Evolutionary conservation across 331 rosid species (phyloP), one percentile per base, ranked within the genome.

Genomic region (Malus hybrid): DNA sequence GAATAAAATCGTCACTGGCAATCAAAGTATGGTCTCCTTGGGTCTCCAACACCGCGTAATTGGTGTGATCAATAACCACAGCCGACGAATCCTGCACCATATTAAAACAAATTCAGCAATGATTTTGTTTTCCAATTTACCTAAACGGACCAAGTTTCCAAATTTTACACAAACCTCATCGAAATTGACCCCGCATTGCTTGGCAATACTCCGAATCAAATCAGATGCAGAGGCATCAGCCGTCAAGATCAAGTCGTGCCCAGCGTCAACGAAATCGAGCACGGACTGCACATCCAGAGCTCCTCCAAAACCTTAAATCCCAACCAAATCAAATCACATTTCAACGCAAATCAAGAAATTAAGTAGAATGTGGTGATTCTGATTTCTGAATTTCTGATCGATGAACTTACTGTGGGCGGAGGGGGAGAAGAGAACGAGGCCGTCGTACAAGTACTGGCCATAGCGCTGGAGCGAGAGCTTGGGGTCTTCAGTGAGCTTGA

Each of bases 1-100:
- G 60, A 63, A 73, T 44, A 29, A 73, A 63, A 30, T 46, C 61
- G 6, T 74, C 78, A 5, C 71, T 26, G 66, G 66, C 19, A 62
- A 62, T 62, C 66, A 62, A 28, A 2, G 63, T 63, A 64, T 74
- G 78, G 42, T 62, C 70, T 18, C 77, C 77, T 73, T 73, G 70
- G 52, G 69, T 63, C 50, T 50, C 66, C 39, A 28, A 29, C 66
- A 62, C 39, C 2, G 20, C 36, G 5, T 62, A 62, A 62, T 62
- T 62, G 39, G 36, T 62, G 39, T 62, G 66, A 30, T 62, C 36
- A 14, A 62, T 28, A 26, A 22, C 64, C 64, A 58, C 3, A 58
- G 64, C 8, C 28, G 32, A 58, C 13, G 32, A 13, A 58, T 58
- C 64, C 64, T 58, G 15, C 36, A 26, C 36, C 39, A 28, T 26